A percentile compares a stretch with the other conserved stretches of the same genome.
These are phyloP conservation scores for Pleoardoris graminearum DNA, from an alignment of 2,329 filamentous ascomycete species.

Conservation along the genomic window DNA sequence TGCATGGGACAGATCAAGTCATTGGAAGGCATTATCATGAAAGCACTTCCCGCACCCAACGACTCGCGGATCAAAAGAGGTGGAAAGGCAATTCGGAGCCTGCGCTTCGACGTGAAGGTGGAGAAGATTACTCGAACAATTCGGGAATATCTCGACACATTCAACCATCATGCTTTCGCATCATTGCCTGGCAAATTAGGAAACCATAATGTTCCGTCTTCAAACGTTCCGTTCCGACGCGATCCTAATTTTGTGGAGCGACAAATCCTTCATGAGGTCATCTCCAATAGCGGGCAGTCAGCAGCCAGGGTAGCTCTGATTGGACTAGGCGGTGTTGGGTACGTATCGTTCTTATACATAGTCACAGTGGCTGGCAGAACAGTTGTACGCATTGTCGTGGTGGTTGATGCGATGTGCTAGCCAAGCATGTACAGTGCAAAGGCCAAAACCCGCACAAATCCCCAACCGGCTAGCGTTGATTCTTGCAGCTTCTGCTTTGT, in stretches of 20 bases:
- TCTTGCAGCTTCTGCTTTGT: no score
- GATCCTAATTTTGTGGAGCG: slow-evolving; percentile 31
- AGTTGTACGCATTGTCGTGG: no score
- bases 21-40: slow-evolving; percentile 12
- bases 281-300: slow-evolving; percentile 10
- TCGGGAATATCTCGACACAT: slow-evolving; percentile 9
- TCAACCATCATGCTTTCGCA: slow-evolving; percentile 12
- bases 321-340: slow-evolving; percentile 33
- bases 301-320: slow-evolving; percentile 22
- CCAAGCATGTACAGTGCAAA: no score
- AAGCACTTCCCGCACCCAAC: slow-evolving; percentile 8
- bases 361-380: no score
- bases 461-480: no score
- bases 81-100: slow-evolving; percentile 15
- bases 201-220: slow-evolving; percentile 9
- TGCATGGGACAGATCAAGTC: slow-evolving; percentile 11
- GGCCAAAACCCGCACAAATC: no score
- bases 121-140: slow-evolving; percentile 13
- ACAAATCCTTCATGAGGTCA: slow-evolving; percentile 5
- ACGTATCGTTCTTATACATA: no score
- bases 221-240: slow-evolving; percentile 21
- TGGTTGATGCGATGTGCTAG: no score
- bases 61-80: slow-evolving; percentile 10
- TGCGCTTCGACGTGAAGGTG: slow-evolving; percentile 15
- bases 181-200: not conserved